A percentile compares a stretch with the other conserved stretches of the same genome.
phyloP scores from a whole-genome alignment of 2,329 filamentous ascomycete species.

The Trichoderma asperellum region DNA sequence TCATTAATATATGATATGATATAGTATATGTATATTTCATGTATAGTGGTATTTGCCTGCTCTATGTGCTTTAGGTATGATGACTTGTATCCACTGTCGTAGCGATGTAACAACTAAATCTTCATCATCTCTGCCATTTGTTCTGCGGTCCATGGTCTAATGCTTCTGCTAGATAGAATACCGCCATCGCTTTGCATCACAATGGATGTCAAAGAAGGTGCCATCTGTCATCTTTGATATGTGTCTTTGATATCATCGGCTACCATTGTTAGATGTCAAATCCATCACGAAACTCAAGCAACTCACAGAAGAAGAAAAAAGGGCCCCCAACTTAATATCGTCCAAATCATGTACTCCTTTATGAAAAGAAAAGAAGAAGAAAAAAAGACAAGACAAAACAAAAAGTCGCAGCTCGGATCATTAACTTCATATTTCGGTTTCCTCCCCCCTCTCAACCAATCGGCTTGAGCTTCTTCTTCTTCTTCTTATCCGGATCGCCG shows the following conservation, averaged over 20 bases:
- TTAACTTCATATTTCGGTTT: background rate
- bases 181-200: background rate
- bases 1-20: slow-evolving; percentile 30
- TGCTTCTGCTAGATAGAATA: background rate
- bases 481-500: slow-evolving; percentile 57
- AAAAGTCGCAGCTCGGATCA: background rate
- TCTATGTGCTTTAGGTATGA: background rate
- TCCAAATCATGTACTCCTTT: background rate
- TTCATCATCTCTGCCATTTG: background rate
- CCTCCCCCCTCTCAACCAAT: slow-evolving; percentile 50
- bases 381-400: background rate
- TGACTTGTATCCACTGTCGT: background rate
- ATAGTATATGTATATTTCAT: background rate
- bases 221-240: background rate
- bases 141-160: background rate
- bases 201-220: background rate
- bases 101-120: background rate
- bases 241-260: slow-evolving; percentile 13
- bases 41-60: background rate
- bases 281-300: slow-evolving; percentile 36
- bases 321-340: background rate
- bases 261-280: slow-evolving; percentile 40
- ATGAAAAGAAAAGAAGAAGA: background rate
- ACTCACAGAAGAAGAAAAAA: slow-evolving; percentile 38
- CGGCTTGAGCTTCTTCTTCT: slow-evolving; percentile 72